These are phyloP conservation scores for Penicillium sp. DNA, from an alignment of 2,329 filamentous ascomycete species.

Conservation along the genomic window DNA sequence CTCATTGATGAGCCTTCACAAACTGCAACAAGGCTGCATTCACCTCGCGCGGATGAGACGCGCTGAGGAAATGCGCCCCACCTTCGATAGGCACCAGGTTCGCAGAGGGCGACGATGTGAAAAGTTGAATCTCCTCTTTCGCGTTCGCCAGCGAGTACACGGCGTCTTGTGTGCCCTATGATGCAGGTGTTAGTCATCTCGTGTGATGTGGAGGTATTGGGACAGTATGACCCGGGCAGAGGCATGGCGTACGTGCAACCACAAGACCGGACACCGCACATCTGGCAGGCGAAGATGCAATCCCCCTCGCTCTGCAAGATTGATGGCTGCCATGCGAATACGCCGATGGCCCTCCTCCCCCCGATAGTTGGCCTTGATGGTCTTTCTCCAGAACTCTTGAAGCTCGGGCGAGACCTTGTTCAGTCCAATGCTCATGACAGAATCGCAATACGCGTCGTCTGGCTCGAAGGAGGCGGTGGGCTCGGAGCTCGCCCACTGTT, in stretches of 20 bases:
- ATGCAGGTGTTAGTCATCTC: too few relatives aligned
- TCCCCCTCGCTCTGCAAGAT: constrained; percentile 45
- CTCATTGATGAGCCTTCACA: constrained; percentile 8
- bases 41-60: constrained; percentile 43
- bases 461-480: constrained; percentile 41
- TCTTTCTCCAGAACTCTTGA: constrained; percentile 41
- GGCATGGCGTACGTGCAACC: constrained; percentile 40
- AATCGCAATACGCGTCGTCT: constrained; percentile 39
- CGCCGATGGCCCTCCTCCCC: constrained; percentile 47
- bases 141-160: constrained; percentile 10
- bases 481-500: constrained; percentile 36
- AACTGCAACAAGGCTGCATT: constrained; percentile 18
- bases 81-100: constrained; percentile 41
- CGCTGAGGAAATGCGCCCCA: constrained; percentile 47
- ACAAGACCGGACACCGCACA: constrained; percentile 47
- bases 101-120: constrained; percentile 40
- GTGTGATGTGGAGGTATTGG: too few relatives aligned
- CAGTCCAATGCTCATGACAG: constrained; percentile 45
- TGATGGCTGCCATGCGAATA: constrained; percentile 47
- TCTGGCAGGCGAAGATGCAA: constrained; percentile 43
- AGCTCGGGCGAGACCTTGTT: constrained; percentile 34
- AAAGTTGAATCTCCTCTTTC: constrained; percentile 40
- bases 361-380: constrained; percentile 42
- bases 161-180: constrained; percentile 18
- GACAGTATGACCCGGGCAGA: too few relatives aligned